phyloP scores from a whole-genome alignment of 345 rosid species.

The Pistacia integerrima region DNA sequence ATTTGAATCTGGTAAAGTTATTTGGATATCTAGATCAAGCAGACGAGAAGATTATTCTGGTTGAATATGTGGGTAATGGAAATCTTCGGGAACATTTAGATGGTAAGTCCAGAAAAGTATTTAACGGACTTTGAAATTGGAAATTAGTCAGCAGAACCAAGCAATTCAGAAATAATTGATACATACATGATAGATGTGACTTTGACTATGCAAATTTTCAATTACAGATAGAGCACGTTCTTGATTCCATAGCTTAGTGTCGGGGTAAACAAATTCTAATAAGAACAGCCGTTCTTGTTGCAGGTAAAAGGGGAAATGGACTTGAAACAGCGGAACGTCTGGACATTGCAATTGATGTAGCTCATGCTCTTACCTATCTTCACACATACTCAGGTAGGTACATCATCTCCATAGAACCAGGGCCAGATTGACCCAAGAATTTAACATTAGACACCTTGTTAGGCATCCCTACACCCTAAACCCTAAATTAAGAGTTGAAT shows the following conservation, averaged over 20 bases:
- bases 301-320: slow-evolving; percentile 63
- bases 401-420: not conserved
- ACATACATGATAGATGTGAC: not conserved
- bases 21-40: slow-evolving; percentile 72
- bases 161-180: not conserved
- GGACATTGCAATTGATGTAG: slow-evolving; percentile 89
- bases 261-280: not conserved
- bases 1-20: slow-evolving; percentile 78
- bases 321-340: slow-evolving; percentile 81
- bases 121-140: not conserved
- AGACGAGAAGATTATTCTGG: slow-evolving; percentile 71
- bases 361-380: slow-evolving; percentile 90
- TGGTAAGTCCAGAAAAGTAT: slow-evolving; percentile 48
- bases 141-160: not conserved
- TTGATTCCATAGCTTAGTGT: not conserved
- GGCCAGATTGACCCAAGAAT: not conserved
- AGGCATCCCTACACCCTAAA: too few species aligned
- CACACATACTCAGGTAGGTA: slow-evolving; percentile 80
- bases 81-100: slow-evolving; percentile 85
- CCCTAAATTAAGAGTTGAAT: too few species aligned
- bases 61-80: slow-evolving; percentile 80
- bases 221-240: not conserved
- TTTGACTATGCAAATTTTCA: not conserved
- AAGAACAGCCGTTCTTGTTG: slow-evolving; percentile 12
- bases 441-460: not conserved